Conservation (phyloP, 192 early-diverging fungal genomes). For the Coemansia javaensis region DNA sequence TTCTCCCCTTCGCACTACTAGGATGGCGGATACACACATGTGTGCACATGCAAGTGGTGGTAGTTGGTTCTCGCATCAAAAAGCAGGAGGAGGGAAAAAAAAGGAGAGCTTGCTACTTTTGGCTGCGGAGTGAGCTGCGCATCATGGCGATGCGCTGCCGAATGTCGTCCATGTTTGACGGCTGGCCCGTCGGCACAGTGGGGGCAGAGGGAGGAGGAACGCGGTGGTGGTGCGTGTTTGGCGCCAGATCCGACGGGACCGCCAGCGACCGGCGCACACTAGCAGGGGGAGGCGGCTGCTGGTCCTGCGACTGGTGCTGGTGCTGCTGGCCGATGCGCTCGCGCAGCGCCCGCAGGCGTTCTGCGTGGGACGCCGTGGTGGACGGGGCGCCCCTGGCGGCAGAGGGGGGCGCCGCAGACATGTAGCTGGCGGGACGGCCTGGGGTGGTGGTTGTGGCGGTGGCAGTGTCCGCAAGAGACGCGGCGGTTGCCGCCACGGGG, state of each 20-base stretch:
- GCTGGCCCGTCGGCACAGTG: conserved; percentile 1
- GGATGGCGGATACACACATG: background rate
- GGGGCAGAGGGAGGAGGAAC: too few species aligned
- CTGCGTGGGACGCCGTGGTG: background rate
- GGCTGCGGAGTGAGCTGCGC: conserved; percentile 30
- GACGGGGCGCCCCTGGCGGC: background rate
- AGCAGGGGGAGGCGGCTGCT: background rate
- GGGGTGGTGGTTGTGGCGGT: too few species aligned
- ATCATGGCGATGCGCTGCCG: conserved; percentile 16
- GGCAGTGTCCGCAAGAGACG: too few species aligned
- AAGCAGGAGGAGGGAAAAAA: too few species aligned
- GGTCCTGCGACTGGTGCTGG: conserved; percentile 1
- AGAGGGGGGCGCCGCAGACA: background rate
- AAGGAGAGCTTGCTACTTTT: conserved; percentile 5
- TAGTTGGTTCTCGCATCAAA: too few species aligned
- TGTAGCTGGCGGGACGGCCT: too few species aligned
- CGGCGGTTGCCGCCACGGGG: background rate
- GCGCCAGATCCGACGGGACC: background rate
- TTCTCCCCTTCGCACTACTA: background rate
- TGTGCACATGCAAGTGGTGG: background rate
- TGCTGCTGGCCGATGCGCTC: conserved; percentile 14
- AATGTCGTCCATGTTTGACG: conserved; percentile 19
- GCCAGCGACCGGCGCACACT: background rate
- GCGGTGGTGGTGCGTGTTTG: too few species aligned
- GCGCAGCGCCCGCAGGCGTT: conserved; percentile 17